Evolutionary conservation across 768 basidiomycete species (phyloP).

Genomic region (Collybia mongolica): DNA sequence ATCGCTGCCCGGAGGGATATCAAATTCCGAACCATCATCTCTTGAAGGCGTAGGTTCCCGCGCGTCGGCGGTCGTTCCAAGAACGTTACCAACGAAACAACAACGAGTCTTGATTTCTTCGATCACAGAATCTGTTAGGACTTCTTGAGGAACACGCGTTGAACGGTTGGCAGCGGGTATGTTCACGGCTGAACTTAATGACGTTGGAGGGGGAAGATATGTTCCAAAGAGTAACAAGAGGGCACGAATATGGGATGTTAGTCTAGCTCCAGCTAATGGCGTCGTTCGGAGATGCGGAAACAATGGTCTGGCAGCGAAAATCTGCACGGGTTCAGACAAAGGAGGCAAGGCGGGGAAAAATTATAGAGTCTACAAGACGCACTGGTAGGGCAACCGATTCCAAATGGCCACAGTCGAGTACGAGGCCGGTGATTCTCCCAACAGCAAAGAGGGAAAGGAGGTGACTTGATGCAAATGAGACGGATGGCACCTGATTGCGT

Average conservation of each 20-base stretch:
- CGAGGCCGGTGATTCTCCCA: constrained; percentile 90
- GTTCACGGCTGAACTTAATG: constrained; percentile 62
- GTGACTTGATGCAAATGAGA: constrained; percentile 91
- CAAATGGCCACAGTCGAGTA: constrained; percentile 89
- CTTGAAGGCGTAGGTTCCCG: constrained; percentile 28
- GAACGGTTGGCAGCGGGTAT: constrained; percentile 62
- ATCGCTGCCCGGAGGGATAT: constrained; percentile 46
- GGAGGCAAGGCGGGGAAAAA: neutral
- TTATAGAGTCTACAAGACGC: constrained; percentile 23
- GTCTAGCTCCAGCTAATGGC: constrained; percentile 81
- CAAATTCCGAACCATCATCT: constrained; percentile 37
- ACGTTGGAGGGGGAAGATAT: constrained; percentile 80
- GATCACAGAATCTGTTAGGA: constrained; percentile 77
- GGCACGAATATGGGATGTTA: constrained; percentile 76
- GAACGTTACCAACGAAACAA: constrained; percentile 77
- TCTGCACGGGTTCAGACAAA: constrained; percentile 44
- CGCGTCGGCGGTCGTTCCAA: constrained; percentile 39
- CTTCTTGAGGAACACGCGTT: constrained; percentile 71
- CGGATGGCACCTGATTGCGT: constrained; percentile 74
- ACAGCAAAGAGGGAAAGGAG: constrained; percentile 81
- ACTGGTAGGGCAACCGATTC: constrained; percentile 91
- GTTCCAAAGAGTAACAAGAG: constrained; percentile 82
- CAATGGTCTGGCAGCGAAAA: constrained; percentile 86
- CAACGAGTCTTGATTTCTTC: constrained; percentile 90
- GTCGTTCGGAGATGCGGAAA: constrained; percentile 83